Conservation (phyloP, 768 basidiomycete species). For the Crepidotus variabilis region DNA sequence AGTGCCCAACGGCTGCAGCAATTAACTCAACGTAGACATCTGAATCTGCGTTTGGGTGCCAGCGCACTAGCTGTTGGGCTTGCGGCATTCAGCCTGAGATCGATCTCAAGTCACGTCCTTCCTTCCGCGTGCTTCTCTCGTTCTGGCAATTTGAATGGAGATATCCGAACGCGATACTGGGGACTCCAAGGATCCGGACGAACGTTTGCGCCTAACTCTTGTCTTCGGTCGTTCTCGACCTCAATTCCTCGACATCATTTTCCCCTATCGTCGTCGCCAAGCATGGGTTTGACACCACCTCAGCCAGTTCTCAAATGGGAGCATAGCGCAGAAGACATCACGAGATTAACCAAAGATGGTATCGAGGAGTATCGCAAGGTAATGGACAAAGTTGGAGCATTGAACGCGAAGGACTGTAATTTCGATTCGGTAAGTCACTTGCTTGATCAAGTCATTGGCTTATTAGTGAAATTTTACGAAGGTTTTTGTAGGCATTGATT, state of each 20-base stretch:
- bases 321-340: slow-evolving; percentile 60
- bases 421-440: slow-evolving; percentile 59
- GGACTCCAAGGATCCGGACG: slow-evolving; percentile 12
- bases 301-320: slow-evolving; percentile 65
- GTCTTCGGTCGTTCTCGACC: neutral
- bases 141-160: slow-evolving; percentile 22
- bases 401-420: slow-evolving; percentile 52
- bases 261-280: slow-evolving; percentile 23
- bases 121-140: neutral
- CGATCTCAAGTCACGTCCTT: slow-evolving; percentile 30
- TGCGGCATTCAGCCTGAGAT: slow-evolving; percentile 35
- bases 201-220: neutral
- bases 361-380: slow-evolving; percentile 53
- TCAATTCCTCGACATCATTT: slow-evolving; percentile 11
- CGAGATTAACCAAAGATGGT: slow-evolving; percentile 49
- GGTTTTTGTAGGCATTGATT: slow-evolving; percentile 68
- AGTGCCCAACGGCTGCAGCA: slow-evolving; percentile 21
- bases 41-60: slow-evolving; percentile 27
- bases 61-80: slow-evolving; percentile 37
- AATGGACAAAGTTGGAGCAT: slow-evolving; percentile 56
- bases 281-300: slow-evolving; percentile 57
- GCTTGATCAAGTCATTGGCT: slow-evolving; percentile 7
- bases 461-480: slow-evolving; percentile 18
- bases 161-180: slow-evolving; percentile 32
- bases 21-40: slow-evolving; percentile 12